phyloP scores from a whole-genome alignment of 2,329 filamentous ascomycete species.

The Fusarium hainanense region DNA sequence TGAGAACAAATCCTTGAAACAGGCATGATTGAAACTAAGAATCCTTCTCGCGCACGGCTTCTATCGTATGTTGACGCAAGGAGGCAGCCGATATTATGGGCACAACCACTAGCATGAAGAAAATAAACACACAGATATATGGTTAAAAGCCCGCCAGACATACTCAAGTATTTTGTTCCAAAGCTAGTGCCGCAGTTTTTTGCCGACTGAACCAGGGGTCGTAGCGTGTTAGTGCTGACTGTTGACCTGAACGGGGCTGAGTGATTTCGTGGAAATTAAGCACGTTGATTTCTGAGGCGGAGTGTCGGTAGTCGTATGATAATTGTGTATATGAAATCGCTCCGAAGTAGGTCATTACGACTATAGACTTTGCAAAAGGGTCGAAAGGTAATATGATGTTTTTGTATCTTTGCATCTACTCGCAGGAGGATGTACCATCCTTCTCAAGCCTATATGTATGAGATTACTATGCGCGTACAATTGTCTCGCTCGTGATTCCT shows the following conservation, averaged over 20 bases:
- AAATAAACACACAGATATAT: not conserved
- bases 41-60: slow-evolving; percentile 5
- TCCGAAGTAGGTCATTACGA: accelerated
- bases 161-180: not conserved
- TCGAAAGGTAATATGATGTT: accelerated
- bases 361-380: not conserved
- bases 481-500: too few relatives aligned
- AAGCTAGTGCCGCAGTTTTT: not conserved
- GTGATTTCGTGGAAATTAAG: not conserved
- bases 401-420: accelerated
- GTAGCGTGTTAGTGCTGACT: slow-evolving; percentile 8
- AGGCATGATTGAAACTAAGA: not conserved
- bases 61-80: not conserved
- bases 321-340: not conserved
- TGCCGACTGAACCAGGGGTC: not conserved
- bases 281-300: not conserved
- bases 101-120: not conserved
- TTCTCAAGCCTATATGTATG: too few relatives aligned
- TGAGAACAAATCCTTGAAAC: not conserved
- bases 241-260: not conserved
- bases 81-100: not conserved
- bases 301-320: not conserved
- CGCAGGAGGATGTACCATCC: not conserved
- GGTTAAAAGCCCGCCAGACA: not conserved
- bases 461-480: too few relatives aligned